Percentiles rank a stretch among this genome's conserved stretches.
These are phyloP conservation scores for Azolla pinnata DNA, from an alignment of 75 land plant genomes.

Conservation along the genomic window DNA sequence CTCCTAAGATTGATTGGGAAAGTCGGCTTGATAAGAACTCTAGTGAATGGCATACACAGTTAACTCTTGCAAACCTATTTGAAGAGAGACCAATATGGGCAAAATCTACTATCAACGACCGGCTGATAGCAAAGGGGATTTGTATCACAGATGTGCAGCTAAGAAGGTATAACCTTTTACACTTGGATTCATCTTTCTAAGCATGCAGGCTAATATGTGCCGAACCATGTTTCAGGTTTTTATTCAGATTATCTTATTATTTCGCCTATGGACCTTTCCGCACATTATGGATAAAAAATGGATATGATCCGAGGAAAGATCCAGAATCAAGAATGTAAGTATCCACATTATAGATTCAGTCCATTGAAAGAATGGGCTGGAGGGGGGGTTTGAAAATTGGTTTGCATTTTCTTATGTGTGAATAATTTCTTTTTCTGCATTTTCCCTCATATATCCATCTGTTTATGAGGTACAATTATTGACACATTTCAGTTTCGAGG, in stretches of 20 bases:
- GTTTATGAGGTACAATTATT: too few species aligned
- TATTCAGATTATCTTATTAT: slow-evolving; percentile 64
- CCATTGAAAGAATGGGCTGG: too few species aligned
- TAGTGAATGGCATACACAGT: slow-evolving; percentile 43
- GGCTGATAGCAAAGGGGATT: slow-evolving; percentile 47
- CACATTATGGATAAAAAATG: slow-evolving; percentile 81
- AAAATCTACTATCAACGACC: slow-evolving; percentile 48
- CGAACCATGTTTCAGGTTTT: slow-evolving; percentile 59
- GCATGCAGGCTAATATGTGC: neutral
- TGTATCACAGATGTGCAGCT: slow-evolving; percentile 20
- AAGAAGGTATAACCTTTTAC: slow-evolving; percentile 37
- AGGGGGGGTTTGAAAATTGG: too few species aligned
- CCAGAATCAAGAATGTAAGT: slow-evolving; percentile 82
- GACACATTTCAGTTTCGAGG: too few species aligned
- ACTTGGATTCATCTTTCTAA: neutral
- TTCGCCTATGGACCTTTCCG: slow-evolving; percentile 87
- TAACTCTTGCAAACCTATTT: slow-evolving; percentile 53
- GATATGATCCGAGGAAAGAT: slow-evolving; percentile 91
- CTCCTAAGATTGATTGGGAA: slow-evolving; percentile 62
- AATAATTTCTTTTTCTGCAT: too few species aligned
- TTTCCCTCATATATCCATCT: too few species aligned
- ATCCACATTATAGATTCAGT: too few species aligned
- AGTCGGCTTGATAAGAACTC: slow-evolving; percentile 42
- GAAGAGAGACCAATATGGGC: slow-evolving; percentile 93
- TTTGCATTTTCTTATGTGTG: too few species aligned